phyloP scores from a whole-genome alignment of 2,329 filamentous ascomycete species.

The Botrytis galanthina region DNA sequence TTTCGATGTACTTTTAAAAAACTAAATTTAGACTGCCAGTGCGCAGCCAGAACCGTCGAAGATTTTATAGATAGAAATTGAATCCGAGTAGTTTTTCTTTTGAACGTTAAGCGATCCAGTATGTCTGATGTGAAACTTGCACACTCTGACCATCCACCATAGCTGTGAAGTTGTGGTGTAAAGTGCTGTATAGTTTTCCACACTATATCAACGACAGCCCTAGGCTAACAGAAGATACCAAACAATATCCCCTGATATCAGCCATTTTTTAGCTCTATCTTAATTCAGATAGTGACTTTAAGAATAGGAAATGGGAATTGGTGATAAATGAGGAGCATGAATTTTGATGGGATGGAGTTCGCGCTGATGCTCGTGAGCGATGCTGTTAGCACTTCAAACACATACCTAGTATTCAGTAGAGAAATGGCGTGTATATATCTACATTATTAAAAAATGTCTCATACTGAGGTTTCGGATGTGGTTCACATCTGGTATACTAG shows the following conservation, averaged over 20 bases:
- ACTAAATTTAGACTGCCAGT: neutral
- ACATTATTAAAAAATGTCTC: neutral
- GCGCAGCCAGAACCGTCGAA: fast-evolving
- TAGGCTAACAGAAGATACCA: neutral
- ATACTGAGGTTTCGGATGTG: neutral
- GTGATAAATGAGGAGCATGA: neutral
- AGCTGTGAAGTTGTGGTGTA: neutral
- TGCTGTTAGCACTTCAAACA: neutral
- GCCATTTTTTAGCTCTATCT: neutral
- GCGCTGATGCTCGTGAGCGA: neutral
- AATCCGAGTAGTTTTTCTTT: neutral
- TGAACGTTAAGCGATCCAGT: neutral
- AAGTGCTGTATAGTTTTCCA: neutral
- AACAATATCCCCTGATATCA: neutral
- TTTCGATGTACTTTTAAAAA: neutral
- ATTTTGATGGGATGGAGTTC: neutral
- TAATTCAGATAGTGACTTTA: neutral
- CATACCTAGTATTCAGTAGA: neutral
- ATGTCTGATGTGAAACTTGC: neutral
- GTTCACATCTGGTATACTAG: neutral
- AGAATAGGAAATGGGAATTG: neutral
- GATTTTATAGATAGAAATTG: neutral
- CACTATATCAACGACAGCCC: neutral
- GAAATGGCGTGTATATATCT: neutral
- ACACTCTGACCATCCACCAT: neutral